Evolutionary conservation across 148 eudicot species (phyloP), one percentile per base, ranked within the genome.

Genomic region (Vaccinium darrowii): DNA sequence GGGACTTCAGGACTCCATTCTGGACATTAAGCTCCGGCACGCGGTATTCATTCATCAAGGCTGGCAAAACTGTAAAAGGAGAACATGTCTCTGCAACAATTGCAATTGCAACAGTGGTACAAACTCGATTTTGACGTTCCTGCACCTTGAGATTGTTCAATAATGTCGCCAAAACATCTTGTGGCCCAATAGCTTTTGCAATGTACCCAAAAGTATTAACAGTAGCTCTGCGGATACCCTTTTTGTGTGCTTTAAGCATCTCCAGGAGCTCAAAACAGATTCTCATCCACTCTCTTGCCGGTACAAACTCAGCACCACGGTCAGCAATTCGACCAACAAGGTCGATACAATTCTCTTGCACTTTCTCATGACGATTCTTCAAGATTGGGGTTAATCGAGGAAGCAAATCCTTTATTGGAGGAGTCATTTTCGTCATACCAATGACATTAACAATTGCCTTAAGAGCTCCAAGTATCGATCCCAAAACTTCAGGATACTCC

Each of bases 391-490:
- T 93, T 51, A 96, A 83, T 47, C 99, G 91, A 51, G 98, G 99
- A 56, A 96, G 98, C 76, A 96, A 88, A 84, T 96, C 99, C 76
- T 96, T 96, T 39, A 96, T 96, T 0, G 99, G 99, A 76, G 99
- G 98, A 33, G 99, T 96, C 98, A 96, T 96, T 83, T 96, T 96
- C 3, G 99, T 94, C 99, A 96, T 96, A 84, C 99, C 99, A 57
- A 96, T 96, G 63, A 96, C 97, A 83, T 94, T 96, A 49, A 96
- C 99, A 72, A 96, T 96, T 76, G 99, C 95, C 84, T 94, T 96
- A 16, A 96, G 93, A 65, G 98, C 98, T 39, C 99, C 99, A 58
- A 96, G 84, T 72, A 96, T 94, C 4, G 99, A 96, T 6, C 99
- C 99, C 90, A 96, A 85, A 84, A 96, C 99, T 86, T 96, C 99